A percentile compares a stretch with the other conserved stretches of the same genome.
phyloP scores from a whole-genome alignment of 495 filamentous ascomycete genomes.

The Xanthoparmelia taractica region DNA sequence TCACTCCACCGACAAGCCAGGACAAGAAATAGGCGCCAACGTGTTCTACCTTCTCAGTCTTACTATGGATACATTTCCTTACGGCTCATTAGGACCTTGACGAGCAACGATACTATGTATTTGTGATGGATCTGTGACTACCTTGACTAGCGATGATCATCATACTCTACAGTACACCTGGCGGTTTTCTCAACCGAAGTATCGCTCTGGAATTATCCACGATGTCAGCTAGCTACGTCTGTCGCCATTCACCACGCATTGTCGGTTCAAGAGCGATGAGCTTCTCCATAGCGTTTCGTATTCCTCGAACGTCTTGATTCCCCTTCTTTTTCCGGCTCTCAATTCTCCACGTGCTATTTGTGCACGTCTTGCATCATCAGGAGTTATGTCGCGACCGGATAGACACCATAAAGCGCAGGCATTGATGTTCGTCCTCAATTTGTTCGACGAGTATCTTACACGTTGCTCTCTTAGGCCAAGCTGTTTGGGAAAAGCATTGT shows the following conservation, averaged over 20 bases:
- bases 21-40: constrained; percentile 5
- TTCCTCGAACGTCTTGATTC: not conserved
- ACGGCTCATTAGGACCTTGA: constrained; percentile 6
- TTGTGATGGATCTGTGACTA: constrained; percentile 1
- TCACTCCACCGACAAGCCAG: constrained; percentile 17
- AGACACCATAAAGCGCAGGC: constrained; percentile 14
- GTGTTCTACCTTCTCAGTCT: not conserved
- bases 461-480: not conserved
- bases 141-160: constrained; percentile 2
- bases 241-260: constrained; percentile 1
- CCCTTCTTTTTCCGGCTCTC: constrained; percentile 2
- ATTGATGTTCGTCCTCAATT: not conserved
- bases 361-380: constrained; percentile 3
- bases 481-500: not conserved
- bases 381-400: not conserved
- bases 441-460: not conserved
- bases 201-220: constrained; percentile 2
- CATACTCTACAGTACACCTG: constrained; percentile 2
- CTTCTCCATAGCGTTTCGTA: constrained; percentile 9
- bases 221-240: constrained; percentile 1
- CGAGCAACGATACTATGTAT: constrained; percentile 13
- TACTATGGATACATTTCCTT: constrained; percentile 2
- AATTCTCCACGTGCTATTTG: constrained; percentile 5
- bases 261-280: constrained; percentile 8
- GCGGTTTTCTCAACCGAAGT: not conserved